A percentile compares a stretch with the other conserved stretches of the same genome.
phyloP scores from a whole-genome alignment of 495 filamentous ascomycete species.

The Tuber calosporum region DNA sequence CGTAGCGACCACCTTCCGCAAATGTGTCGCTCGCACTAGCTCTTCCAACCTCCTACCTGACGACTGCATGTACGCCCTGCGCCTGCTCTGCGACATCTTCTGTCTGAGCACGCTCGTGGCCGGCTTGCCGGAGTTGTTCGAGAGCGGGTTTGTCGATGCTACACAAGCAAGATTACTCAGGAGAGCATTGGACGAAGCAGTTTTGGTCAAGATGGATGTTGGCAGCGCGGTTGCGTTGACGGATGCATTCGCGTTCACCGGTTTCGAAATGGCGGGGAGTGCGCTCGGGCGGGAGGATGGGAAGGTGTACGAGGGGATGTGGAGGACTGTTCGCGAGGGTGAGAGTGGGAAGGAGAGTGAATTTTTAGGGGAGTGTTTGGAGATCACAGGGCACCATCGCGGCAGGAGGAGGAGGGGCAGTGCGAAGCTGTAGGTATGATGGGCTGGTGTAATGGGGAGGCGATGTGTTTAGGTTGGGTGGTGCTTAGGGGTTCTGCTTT shows the following conservation, averaged over 20 bases:
- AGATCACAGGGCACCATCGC: constrained; percentile 16
- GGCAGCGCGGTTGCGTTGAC: constrained; percentile 27
- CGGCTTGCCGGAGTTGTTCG: constrained; percentile 35
- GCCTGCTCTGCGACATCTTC: constrained; percentile 24
- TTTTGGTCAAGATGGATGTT: constrained; percentile 24
- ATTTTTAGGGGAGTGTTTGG: constrained; percentile 25
- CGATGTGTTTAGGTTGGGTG: not conserved
- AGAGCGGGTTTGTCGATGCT: constrained; percentile 32
- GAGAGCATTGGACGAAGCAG: constrained; percentile 24
- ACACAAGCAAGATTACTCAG: constrained; percentile 26
- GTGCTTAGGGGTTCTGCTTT: not conserved
- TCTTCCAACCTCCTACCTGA: constrained; percentile 2
- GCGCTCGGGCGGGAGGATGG: constrained; percentile 31
- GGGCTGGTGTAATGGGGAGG: not conserved
- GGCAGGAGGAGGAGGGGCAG: not conserved
- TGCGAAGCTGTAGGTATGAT: constrained; percentile 19
- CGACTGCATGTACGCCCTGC: constrained; percentile 17
- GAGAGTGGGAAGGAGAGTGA: constrained; percentile 26
- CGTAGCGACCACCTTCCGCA: constrained; percentile 26
- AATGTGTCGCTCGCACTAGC: constrained; percentile 4
- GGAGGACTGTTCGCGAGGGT: constrained; percentile 19
- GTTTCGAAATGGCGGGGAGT: constrained; percentile 29
- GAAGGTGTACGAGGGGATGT: constrained; percentile 34
- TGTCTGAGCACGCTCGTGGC: constrained; percentile 25
- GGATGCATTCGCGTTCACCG: constrained; percentile 34